Conservation (phyloP, 495 filamentous ascomycete species). For the Aspergillus bertholletiae region DNA sequence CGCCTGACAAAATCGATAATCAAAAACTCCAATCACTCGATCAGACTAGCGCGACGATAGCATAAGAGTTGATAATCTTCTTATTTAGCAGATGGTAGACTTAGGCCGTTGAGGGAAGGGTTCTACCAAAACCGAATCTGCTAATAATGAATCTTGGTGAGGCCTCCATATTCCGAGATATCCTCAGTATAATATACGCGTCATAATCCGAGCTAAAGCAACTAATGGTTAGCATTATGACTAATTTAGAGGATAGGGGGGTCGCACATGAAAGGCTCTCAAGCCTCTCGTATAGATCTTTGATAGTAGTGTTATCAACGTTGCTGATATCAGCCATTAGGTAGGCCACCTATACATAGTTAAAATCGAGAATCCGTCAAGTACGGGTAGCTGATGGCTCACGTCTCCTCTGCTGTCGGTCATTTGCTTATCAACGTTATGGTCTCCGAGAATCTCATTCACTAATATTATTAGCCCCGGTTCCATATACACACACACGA, state of each 20-base stretch:
- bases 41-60: neutral
- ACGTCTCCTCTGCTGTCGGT: conserved; percentile 91
- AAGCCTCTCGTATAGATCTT: conserved; percentile 76
- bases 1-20: neutral
- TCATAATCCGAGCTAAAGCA: conserved; percentile 78
- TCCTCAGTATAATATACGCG: conserved; percentile 78
- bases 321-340: conserved; percentile 96
- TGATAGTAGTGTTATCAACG: conserved; percentile 75
- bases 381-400: conserved; percentile 19
- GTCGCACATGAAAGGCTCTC: conserved; percentile 76
- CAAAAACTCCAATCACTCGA: neutral
- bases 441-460: conserved; percentile 86
- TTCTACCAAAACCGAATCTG: neutral
- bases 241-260: neutral
- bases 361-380: conserved; percentile 5
- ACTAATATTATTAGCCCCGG: conserved; percentile 43
- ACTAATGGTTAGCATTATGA: neutral
- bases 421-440: conserved; percentile 99
- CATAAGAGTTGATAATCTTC: neutral
- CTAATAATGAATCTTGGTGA: neutral
- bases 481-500: neutral
- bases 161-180: neutral
- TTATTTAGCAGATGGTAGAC: neutral
- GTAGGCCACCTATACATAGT: conserved; percentile 67
- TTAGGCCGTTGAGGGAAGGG: neutral